These are phyloP conservation scores for Apiotrichum gamsii DNA, from an alignment of 1,284 basidiomycete genomes.

Conservation along the genomic window DNA sequence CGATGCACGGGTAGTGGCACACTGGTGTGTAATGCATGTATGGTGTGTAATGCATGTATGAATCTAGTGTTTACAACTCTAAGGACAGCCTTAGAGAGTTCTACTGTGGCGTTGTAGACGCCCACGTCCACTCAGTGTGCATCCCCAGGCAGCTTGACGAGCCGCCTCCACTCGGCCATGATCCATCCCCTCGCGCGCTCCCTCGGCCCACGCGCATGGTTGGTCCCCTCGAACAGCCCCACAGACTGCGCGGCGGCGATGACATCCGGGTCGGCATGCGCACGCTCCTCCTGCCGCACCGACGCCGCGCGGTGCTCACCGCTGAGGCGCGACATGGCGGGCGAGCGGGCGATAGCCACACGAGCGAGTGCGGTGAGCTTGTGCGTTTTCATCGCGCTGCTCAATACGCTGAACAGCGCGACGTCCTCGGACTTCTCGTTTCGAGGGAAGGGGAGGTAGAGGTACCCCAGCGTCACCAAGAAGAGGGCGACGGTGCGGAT, in stretches of 20 bases:
- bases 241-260: neutral
- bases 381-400: slow-evolving; percentile 11
- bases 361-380: slow-evolving; percentile 20
- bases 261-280: slow-evolving; percentile 1
- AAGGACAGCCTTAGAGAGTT: too few species aligned
- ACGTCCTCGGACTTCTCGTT: neutral
- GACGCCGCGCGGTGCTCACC: neutral
- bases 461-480: slow-evolving; percentile 25
- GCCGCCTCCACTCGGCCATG: slow-evolving; percentile 17
- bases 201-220: neutral
- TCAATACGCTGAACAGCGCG: slow-evolving; percentile 1
- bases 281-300: slow-evolving; percentile 5
- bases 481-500: slow-evolving; percentile 23
- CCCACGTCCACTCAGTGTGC: too few species aligned
- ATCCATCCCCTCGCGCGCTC: slow-evolving; percentile 11
- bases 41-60: too few species aligned
- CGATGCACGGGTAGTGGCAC: too few species aligned
- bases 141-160: slow-evolving; percentile 6
- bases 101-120: too few species aligned
- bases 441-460: slow-evolving; percentile 22
- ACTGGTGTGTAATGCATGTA: too few species aligned
- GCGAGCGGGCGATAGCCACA: slow-evolving; percentile 14
- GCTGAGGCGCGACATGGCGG: slow-evolving; percentile 5
- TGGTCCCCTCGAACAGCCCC: neutral
- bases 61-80: too few species aligned